Evolutionary conservation across 768 basidiomycete species (phyloP).

Genomic region (Pisolithus marmoratus): DNA sequence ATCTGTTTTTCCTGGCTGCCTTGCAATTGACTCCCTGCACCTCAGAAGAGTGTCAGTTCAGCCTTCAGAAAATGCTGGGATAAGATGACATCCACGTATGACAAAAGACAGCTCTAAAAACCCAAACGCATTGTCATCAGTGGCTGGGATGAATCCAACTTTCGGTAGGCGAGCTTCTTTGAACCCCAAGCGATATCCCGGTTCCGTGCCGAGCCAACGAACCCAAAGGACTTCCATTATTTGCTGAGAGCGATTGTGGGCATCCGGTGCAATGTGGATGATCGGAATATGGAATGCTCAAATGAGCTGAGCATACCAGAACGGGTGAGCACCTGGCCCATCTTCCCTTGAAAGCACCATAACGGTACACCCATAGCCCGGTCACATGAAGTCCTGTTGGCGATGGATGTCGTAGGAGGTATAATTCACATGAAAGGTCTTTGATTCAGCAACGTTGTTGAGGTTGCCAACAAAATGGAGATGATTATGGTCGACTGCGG

Average conservation of each 20-base stretch:
- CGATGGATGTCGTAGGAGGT: constrained; percentile 16
- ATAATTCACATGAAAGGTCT: constrained; percentile 12
- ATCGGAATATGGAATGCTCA: constrained; percentile 13
- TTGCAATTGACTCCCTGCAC: background rate
- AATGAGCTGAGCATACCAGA: constrained; percentile 19
- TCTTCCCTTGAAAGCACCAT: constrained; percentile 17
- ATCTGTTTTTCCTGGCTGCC: background rate
- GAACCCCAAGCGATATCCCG: constrained; percentile 11
- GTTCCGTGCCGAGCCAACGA: constrained; percentile 31
- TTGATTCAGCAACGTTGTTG: background rate
- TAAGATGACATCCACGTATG: constrained; percentile 25
- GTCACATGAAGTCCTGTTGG: constrained; percentile 14
- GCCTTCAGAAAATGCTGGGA: constrained; percentile 25
- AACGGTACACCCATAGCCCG: constrained; percentile 11
- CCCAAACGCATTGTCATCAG: constrained; percentile 27
- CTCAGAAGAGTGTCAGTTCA: constrained; percentile 1
- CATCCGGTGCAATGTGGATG: background rate
- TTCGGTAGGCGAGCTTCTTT: constrained; percentile 18
- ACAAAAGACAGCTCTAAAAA: constrained; percentile 28
- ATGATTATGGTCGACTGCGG: background rate
- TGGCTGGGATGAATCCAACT: constrained; percentile 24
- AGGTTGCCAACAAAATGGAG: constrained; percentile 11
- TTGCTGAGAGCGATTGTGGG: too few species aligned
- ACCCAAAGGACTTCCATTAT: constrained; percentile 37
- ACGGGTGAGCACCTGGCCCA: constrained; percentile 5